Evolutionary conservation across 176 grass and related monocot genomes (phyloP).

Genomic region (Oryza rufipogon): DNA sequence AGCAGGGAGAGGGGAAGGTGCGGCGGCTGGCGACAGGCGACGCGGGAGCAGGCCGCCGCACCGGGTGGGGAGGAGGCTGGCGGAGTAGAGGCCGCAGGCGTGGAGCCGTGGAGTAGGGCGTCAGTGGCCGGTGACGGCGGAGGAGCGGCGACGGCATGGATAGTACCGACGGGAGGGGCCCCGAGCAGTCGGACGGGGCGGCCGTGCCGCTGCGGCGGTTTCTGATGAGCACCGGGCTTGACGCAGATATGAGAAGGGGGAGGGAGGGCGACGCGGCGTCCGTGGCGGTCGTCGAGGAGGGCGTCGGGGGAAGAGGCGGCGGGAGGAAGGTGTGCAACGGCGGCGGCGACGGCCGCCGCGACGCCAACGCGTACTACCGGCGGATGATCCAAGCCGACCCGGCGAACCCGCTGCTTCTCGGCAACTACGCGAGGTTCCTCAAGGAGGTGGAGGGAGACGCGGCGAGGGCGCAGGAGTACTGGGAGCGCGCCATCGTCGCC

Average conservation of each 20-base stretch:
- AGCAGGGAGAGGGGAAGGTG: too few relatives aligned
- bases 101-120: too few relatives aligned
- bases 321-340: too few relatives aligned
- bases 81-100: too few relatives aligned
- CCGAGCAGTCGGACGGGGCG: background rate
- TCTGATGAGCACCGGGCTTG: conserved; percentile 56
- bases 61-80: too few relatives aligned
- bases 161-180: too few relatives aligned
- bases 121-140: too few relatives aligned
- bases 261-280: too few relatives aligned
- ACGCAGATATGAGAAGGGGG: background rate
- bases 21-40: too few relatives aligned
- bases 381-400: conserved; percentile 57
- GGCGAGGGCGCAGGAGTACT: conserved; percentile 51
- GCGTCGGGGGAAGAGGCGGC: conserved; percentile 7
- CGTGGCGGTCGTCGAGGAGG: conserved; percentile 21
- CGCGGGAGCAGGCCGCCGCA: too few relatives aligned
- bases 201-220: conserved; percentile 30
- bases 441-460: conserved; percentile 52
- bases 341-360: background rate
- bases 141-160: too few relatives aligned
- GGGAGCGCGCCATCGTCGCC: conserved; percentile 64
- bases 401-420: conserved; percentile 53
- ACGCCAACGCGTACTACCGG: conserved; percentile 47
- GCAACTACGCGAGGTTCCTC: conserved; percentile 68